Conservation (phyloP, 305 asterid species). For the Fraxinus velutina region DNA sequence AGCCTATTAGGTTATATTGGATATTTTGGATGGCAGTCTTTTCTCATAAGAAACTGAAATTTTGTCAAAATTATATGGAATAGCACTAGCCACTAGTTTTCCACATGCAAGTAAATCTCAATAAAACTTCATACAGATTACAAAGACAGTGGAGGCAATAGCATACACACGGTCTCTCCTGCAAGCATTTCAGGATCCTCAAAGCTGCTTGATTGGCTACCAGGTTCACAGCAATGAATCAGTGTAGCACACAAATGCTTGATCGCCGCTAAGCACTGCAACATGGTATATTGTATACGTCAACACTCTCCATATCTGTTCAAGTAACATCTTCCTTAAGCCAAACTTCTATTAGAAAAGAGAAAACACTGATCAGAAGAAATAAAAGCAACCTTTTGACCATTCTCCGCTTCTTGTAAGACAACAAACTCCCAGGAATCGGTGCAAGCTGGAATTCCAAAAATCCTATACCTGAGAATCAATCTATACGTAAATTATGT, state of each 20-base stretch:
- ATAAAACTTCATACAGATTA: conserved; percentile 4
- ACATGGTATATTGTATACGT: conserved; percentile 67
- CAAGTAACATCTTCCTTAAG: conserved; percentile 12
- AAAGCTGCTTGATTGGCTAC: conserved; percentile 73
- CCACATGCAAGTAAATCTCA: background rate
- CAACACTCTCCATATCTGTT: conserved; percentile 82
- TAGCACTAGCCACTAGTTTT: background rate
- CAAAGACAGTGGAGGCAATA: conserved; percentile 12
- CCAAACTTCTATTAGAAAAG: conserved; percentile 7
- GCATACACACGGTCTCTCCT: conserved; percentile 93
- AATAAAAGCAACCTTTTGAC: conserved; percentile 51
- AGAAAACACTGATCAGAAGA: background rate
- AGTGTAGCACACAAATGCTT: conserved; percentile 78
- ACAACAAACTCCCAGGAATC: conserved; percentile 7
- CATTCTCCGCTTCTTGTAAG: conserved; percentile 59
- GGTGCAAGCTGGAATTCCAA: conserved; percentile 11
- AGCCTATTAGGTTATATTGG: background rate
- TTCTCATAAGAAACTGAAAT: background rate
- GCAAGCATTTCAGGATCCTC: conserved; percentile 96
- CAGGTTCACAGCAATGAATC: conserved; percentile 78
- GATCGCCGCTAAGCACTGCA: conserved; percentile 88
- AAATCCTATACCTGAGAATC: conserved; percentile 20
- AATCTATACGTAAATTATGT: background rate
- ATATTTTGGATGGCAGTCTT: background rate
- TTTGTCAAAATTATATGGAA: background rate